Evolutionary conservation across 768 basidiomycete genomes (phyloP).

Genomic region (Mycena galericulata): DNA sequence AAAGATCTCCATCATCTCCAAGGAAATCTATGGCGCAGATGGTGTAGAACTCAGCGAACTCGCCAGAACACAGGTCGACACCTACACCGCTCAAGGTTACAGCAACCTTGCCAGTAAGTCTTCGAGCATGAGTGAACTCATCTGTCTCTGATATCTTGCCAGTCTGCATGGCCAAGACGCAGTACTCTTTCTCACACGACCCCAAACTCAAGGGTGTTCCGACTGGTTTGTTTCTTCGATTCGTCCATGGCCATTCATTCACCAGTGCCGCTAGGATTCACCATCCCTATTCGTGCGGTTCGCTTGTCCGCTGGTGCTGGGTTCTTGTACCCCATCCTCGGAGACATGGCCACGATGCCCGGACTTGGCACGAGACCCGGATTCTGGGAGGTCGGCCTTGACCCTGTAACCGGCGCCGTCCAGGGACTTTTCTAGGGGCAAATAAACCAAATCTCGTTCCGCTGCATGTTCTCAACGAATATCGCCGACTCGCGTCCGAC

Average conservation of each 20-base stretch:
- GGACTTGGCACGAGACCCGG: constrained; percentile 94
- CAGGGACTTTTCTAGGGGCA: constrained; percentile 88
- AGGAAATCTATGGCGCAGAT: constrained; percentile 94
- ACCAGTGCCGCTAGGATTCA: constrained; percentile 72
- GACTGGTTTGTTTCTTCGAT: constrained; percentile 59
- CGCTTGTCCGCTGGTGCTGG: constrained; percentile 93
- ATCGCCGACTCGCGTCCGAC: constrained; percentile 25
- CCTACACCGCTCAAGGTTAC: constrained; percentile 93
- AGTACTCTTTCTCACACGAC: constrained; percentile 97
- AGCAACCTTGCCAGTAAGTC: constrained; percentile 74
- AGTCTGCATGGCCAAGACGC: constrained; percentile 99
- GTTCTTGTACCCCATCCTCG: constrained; percentile 95
- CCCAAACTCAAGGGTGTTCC: constrained; percentile 92
- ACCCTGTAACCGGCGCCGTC: constrained; percentile 83
- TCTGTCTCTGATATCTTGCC: constrained; percentile 28
- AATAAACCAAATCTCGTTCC: background rate
- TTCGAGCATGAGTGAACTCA: background rate
- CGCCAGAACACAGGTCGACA: constrained; percentile 88
- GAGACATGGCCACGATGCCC: constrained; percentile 99
- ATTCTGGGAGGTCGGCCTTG: constrained; percentile 92
- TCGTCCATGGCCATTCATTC: background rate
- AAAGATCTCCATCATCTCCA: constrained; percentile 90
- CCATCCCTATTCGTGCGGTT: constrained; percentile 89
- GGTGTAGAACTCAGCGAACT: constrained; percentile 89
- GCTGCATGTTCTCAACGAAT: constrained; percentile 40